phyloP scores from a whole-genome alignment of 495 filamentous ascomycete genomes.

The Hyaloscypha hepaticicola region DNA sequence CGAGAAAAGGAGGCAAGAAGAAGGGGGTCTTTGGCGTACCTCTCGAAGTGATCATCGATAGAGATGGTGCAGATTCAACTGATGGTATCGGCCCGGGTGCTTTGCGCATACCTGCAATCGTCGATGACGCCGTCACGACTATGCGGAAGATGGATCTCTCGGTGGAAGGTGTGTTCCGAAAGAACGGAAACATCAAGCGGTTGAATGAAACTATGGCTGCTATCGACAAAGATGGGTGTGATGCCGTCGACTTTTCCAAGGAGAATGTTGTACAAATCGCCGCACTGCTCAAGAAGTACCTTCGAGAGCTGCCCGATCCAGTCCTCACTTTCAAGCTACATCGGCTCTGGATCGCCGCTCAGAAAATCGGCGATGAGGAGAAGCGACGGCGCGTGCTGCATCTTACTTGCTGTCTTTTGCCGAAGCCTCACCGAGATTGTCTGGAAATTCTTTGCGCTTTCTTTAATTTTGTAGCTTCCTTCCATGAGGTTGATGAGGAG shows the following conservation, averaged over 20 bases:
- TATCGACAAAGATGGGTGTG: slow-evolving; percentile 79
- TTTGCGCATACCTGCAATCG: slow-evolving; percentile 79
- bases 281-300: slow-evolving; percentile 91
- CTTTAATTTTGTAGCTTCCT: slow-evolving; percentile 96
- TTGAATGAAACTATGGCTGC: slow-evolving; percentile 78
- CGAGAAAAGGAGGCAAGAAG: slow-evolving; percentile 77
- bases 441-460: slow-evolving; percentile 95
- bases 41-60: slow-evolving; percentile 81
- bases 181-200: slow-evolving; percentile 95
- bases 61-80: slow-evolving; percentile 92
- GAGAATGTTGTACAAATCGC: slow-evolving; percentile 92
- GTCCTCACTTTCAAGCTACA: slow-evolving; percentile 95
- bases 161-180: slow-evolving; percentile 97
- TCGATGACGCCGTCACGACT: slow-evolving; percentile 88
- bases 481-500: slow-evolving; percentile 93
- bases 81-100: slow-evolving; percentile 92
- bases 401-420: slow-evolving; percentile 88
- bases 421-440: slow-evolving; percentile 88
- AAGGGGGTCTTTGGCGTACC: slow-evolving; percentile 91
- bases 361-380: slow-evolving; percentile 84
- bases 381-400: slow-evolving; percentile 84
- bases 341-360: slow-evolving; percentile 81
- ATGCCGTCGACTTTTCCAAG: slow-evolving; percentile 75
- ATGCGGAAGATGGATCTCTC: slow-evolving; percentile 99
- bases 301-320: slow-evolving; percentile 92